Base-by-base conservation (phyloP, 2,329 filamentous ascomycete genomes). In the Cryphonectria radicalis region DNA sequence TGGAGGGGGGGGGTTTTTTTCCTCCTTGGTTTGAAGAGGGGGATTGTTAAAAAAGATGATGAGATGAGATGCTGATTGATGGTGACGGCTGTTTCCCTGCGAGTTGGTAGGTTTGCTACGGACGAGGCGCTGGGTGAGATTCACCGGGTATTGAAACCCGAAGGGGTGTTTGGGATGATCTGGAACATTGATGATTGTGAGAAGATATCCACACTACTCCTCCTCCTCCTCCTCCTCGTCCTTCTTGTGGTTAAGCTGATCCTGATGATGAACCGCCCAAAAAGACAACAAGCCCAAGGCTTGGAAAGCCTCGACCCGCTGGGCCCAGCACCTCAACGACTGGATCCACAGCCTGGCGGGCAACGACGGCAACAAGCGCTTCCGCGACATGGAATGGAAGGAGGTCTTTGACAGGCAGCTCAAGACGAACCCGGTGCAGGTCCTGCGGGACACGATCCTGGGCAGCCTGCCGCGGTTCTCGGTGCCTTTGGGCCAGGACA, bases 151-250 rank as follows among this genome's bases (percentile, higher is more conserved):
- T 80, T 94, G 64, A 87, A 86, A 76, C 89, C 89, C 0, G 86
- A 85, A 8, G 87, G 87, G 8, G 83, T 84, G 40, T 82, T 94
- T 40, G 91, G 89, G 19, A 79, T 92, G 78, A 90, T 94, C 68
- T 94, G 92, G 92, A 93, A 93, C 75, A 83, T 91, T 72, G 91
- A 93, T 78, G 89, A 92, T 74, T 93, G 90, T 81, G 69, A 65
- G 46, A 28, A 8, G 17, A 25, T 25, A 2, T 13, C 11, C 19
- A 14, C 1, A 25, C 0, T 32, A 13, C 50, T 19, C 8, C 11
- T 17, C 28, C 19, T 10, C 19, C 17, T 4, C 22, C 25, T 8
- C 28, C 8, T 60, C 11, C 25, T n/a, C n/a, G n/a, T n/a, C n/a
- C 6, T 5, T 32, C 7, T 17, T 50, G 8, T n/a, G 46, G 22